Evolutionary conservation across 805 yeast species (phyloP), one percentile per base, ranked within the genome.

Genomic region (Yamadazyma nakazawae): DNA sequence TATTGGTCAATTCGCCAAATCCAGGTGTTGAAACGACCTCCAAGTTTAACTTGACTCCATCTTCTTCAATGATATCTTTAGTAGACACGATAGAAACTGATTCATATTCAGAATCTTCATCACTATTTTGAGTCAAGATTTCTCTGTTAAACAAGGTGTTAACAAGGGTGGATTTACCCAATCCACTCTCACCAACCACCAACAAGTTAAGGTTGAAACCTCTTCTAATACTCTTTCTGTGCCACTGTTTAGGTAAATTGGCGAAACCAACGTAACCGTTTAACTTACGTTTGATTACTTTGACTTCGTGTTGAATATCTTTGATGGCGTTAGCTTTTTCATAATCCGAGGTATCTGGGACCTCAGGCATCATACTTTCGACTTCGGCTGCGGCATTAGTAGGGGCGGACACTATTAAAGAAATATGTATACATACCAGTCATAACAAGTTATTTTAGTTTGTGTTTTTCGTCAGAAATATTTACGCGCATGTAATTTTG

Each of bases 241-340:
- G 98, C 97, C 97, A 94, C 74, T 94, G 99, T 63, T 91, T 94
- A 49, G 99, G 99, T 61, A 94, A 77, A 70, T 91, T 94, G 55
- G 97, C 96, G 70, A 94, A 94, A 5, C 99, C 99, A 47, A 94
- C 99, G 63, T 86, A 91, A 3, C 96, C 92, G 56, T 84, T 87
- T 57, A 92, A 80, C 63, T 89, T 89, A 58, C 96, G 84, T 57
- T 85, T 83, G 59, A 88, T 80, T 51, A 89, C 74, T 57, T 85
- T 84, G 51, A 79, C 68, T 34, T 76, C 80, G 47, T 54, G 67
- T 28, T 37, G 44, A 28, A 45, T 35, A 28, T 44, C 46, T n/a
- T 41, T 44, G 25, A 47, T 21, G 34, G 25, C 34, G 10, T 40
- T 21, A 18, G 50, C 38, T 34, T 44, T 50, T 34, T 52, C 55